phyloP scores from a whole-genome alignment of 2,329 filamentous ascomycete species.

The Immersiporthe knoxdaviesiana region DNA sequence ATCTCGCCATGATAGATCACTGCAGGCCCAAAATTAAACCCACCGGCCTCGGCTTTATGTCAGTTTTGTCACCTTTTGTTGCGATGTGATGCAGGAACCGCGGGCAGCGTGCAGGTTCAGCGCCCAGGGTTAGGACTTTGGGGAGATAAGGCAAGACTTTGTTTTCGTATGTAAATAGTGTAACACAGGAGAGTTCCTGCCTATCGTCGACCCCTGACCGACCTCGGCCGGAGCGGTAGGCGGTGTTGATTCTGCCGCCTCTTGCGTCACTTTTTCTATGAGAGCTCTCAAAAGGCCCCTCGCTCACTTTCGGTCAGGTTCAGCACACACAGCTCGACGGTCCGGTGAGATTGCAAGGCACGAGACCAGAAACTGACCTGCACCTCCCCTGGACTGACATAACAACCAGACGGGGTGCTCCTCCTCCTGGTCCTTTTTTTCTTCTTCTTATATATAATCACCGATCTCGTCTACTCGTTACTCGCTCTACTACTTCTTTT shows the following conservation, averaged over 20 bases:
- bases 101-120: neutral
- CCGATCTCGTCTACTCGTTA: constrained; percentile 12
- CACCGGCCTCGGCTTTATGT: neutral
- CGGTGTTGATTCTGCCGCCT: constrained; percentile 24
- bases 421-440: neutral
- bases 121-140: neutral
- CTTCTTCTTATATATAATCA: neutral
- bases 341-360: constrained; percentile 20
- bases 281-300: neutral
- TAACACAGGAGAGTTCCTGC: neutral
- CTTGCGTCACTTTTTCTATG: constrained; percentile 24
- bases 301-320: neutral
- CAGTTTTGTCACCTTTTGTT: neutral
- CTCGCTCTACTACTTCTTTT: no score
- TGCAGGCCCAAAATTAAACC: neutral
- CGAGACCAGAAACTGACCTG: constrained; percentile 13
- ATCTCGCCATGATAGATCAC: neutral
- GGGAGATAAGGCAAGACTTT: neutral
- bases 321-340: neutral
- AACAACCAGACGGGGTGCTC: neutral
- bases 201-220: neutral
- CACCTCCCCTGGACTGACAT: neutral
- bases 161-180: neutral
- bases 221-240: constrained; percentile 13
- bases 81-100: neutral